Evolutionary conservation across 2,329 filamentous ascomycete genomes (phyloP).

Genomic region (Cadophora sp.): DNA sequence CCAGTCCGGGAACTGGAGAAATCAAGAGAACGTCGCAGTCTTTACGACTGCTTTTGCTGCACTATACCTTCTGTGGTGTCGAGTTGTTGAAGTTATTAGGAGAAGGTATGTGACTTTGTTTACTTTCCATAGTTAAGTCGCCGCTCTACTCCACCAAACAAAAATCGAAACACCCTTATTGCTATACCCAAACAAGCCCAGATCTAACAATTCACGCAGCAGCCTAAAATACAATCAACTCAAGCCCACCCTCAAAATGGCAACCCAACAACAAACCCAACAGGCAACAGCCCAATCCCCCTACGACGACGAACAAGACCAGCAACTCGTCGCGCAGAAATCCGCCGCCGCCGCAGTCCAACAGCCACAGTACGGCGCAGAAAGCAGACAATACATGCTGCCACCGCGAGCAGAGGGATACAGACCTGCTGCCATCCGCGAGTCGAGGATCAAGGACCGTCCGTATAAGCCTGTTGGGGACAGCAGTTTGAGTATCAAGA

Average conservation of each 20-base stretch:
- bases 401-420: slow-evolving; percentile 18
- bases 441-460: slow-evolving; percentile 46
- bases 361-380: slow-evolving; percentile 16
- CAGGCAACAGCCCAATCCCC: not conserved
- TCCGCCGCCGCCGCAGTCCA: not conserved
- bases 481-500: slow-evolving; percentile 30
- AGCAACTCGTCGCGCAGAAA: not conserved
- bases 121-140: not conserved
- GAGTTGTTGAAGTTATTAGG: not conserved
- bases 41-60: slow-evolving; percentile 12
- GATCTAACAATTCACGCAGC: not conserved
- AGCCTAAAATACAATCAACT: not conserved
- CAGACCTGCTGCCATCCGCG: slow-evolving; percentile 25
- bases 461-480: slow-evolving; percentile 38
- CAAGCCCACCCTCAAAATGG: not conserved
- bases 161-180: not conserved
- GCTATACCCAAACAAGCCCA: not conserved
- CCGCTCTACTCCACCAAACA: not conserved
- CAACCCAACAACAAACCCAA: slow-evolving; percentile 2
- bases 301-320: slow-evolving; percentile 2
- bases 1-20: not conserved
- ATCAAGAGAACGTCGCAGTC: not conserved
- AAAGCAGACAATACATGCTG: not conserved
- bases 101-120: slow-evolving; percentile 2
- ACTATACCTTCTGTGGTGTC: not conserved